phyloP scores from a whole-genome alignment of 352 stramenopile species.

The Lagenidium giganteum region DNA sequence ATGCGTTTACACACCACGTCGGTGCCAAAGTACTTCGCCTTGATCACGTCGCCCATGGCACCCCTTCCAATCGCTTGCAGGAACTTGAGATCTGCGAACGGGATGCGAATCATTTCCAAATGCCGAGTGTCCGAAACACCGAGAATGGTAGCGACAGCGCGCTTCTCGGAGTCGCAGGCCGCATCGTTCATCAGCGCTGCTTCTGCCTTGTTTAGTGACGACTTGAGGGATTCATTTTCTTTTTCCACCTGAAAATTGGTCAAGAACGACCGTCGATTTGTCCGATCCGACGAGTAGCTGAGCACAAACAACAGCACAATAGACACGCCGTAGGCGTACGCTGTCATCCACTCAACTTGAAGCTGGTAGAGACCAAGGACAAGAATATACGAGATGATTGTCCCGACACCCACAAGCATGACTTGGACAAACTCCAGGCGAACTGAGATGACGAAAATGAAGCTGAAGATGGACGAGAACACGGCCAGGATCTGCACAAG shows the following conservation, averaged over 20 bases:
- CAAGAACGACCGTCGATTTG: conserved; percentile 77
- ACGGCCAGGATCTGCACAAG: conserved; percentile 60
- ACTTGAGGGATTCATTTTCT: conserved; percentile 81
- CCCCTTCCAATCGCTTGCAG: conserved; percentile 72
- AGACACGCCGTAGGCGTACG: conserved; percentile 53
- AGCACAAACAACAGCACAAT: conserved; percentile 71
- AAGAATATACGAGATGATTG: conserved; percentile 50
- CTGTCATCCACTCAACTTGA: conserved; percentile 62
- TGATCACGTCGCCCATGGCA: conserved; percentile 86
- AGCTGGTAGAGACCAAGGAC: conserved; percentile 51
- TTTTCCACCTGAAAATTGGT: conserved; percentile 81
- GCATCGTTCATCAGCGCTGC: conserved; percentile 77
- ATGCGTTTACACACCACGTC: conserved; percentile 86
- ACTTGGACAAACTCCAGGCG: conserved; percentile 87
- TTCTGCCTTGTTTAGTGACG: conserved; percentile 72
- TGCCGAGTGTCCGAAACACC: conserved; percentile 70
- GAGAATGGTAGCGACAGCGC: conserved; percentile 61
- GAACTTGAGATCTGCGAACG: conserved; percentile 79
- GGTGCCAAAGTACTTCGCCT: conserved; percentile 84
- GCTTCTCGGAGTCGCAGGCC: conserved; percentile 63
- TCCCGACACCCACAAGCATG: conserved; percentile 54
- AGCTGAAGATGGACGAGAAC: conserved; percentile 74
- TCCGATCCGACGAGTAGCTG: conserved; percentile 74
- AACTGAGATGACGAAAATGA: conserved; percentile 80
- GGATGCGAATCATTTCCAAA: conserved; percentile 77